phyloP scores from a whole-genome alignment of 225 moss, liverwort and hornwort species.

The Pseudisothecium myosuroides region DNA sequence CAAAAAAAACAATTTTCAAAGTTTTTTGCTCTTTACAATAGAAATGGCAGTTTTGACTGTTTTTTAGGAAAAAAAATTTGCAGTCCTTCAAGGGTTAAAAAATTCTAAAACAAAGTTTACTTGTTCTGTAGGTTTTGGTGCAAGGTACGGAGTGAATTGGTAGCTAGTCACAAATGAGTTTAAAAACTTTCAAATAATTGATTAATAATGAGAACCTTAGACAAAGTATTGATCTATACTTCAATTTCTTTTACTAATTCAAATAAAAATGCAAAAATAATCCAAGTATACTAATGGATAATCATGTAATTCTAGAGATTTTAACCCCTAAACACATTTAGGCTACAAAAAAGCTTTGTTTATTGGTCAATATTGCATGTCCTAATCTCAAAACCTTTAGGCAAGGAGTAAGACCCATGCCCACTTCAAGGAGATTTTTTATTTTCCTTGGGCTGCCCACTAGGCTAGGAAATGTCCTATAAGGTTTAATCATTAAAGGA shows the following conservation, averaged over 20 bases:
- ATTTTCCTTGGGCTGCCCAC: background rate
- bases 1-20: background rate
- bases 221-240: background rate
- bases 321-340: background rate
- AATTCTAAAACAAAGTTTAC: background rate
- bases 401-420: background rate
- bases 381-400: rapidly evolving
- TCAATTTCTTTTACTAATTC: background rate
- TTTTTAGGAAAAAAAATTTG: rapidly evolving
- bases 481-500: background rate
- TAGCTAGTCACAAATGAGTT: background rate
- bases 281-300: background rate
- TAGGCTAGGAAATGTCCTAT: background rate
- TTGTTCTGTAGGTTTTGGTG: rapidly evolving
- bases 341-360: background rate
- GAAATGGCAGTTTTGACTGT: background rate
- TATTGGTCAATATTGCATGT: background rate
- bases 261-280: background rate
- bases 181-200: no score
- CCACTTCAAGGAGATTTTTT: background rate
- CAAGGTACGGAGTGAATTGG: rapidly evolving
- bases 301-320: background rate
- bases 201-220: background rate
- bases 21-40: background rate
- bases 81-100: rapidly evolving